These are phyloP conservation scores for Diaporthe caulivora DNA, from an alignment of 2,329 filamentous ascomycete species.

Conservation along the genomic window DNA sequence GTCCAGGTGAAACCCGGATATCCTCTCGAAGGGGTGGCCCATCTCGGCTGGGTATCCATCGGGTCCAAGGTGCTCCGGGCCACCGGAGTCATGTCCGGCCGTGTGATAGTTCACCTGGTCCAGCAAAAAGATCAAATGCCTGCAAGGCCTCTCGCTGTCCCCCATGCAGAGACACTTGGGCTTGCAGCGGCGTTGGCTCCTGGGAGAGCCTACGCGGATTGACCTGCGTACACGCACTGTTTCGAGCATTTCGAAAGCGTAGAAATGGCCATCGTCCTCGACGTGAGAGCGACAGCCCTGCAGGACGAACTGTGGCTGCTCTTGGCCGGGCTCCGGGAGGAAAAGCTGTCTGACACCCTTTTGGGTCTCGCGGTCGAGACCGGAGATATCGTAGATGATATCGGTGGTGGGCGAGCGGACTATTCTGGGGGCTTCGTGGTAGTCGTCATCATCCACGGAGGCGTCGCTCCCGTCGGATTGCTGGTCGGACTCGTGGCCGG, in stretches of 20 bases:
- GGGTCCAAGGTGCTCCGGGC: conserved; percentile 49
- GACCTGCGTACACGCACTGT: conserved; percentile 59
- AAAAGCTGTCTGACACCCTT: conserved; percentile 59
- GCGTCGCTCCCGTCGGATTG: conserved; percentile 41
- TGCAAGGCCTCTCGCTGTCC: conserved; percentile 55
- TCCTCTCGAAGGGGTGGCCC: conserved; percentile 61
- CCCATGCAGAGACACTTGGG: conserved; percentile 62
- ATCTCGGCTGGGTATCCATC: conserved; percentile 60
- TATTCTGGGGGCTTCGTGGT: conserved; percentile 33
- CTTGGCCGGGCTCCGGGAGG: conserved; percentile 45
- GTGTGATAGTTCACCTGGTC: conserved; percentile 65
- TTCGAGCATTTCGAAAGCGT: conserved; percentile 69
- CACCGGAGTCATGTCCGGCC: conserved; percentile 48
- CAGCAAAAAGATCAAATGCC: conserved; percentile 67
- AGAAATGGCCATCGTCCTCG: conserved; percentile 55
- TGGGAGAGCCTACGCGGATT: conserved; percentile 60
- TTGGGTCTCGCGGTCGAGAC: conserved; percentile 53
- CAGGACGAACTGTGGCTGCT: conserved; percentile 62
- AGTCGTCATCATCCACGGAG: conserved; percentile 46
- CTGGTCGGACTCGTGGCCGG: conserved; percentile 35
- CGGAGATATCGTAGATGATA: conserved; percentile 55
- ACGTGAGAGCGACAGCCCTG: conserved; percentile 61
- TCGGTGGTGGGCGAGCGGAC: conserved; percentile 51
- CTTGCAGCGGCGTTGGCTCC: conserved; percentile 53
- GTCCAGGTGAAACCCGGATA: conserved; percentile 64